Conservation (phyloP, 768 basidiomycete genomes). For the Tricholomella constricta region DNA sequence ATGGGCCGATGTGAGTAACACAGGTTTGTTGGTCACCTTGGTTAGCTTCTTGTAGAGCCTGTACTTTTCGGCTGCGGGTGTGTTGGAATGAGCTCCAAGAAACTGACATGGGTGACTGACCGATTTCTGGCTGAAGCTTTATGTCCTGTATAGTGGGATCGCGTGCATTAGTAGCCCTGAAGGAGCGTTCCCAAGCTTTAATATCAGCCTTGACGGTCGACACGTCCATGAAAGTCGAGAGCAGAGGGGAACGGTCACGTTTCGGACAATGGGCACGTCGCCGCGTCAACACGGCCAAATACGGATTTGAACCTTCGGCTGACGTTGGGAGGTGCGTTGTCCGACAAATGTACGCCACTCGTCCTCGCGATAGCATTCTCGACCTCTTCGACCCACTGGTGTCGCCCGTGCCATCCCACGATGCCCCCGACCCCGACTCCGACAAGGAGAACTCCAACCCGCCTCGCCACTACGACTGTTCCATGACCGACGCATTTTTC, state of each 20-base stretch:
- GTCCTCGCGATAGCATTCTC: slow-evolving; percentile 50
- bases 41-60: slow-evolving; percentile 78
- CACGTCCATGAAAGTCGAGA: slow-evolving; percentile 40
- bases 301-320: slow-evolving; percentile 22
- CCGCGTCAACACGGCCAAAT: slow-evolving; percentile 46
- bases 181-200: slow-evolving; percentile 77
- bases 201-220: slow-evolving; percentile 64
- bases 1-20: slow-evolving; percentile 14
- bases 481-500: slow-evolving; percentile 37
- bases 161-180: slow-evolving; percentile 54
- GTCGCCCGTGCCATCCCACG: slow-evolving; percentile 16
- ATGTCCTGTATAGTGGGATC: slow-evolving; percentile 75
- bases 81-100: slow-evolving; percentile 14
- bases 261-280: slow-evolving; percentile 19
- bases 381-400: slow-evolving; percentile 54
- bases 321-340: slow-evolving; percentile 1
- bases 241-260: slow-evolving; percentile 17
- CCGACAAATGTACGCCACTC: slow-evolving; percentile 31
- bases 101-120: slow-evolving; percentile 40
- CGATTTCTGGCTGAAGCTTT: slow-evolving; percentile 57
- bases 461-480: slow-evolving; percentile 10
- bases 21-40: slow-evolving; percentile 39
- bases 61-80: slow-evolving; percentile 69
- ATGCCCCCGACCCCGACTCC: slow-evolving; percentile 34
- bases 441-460: slow-evolving; percentile 50